Evolutionary conservation across 345 rosid genomes (phyloP).

Genomic region (Clarkia xantiana): DNA sequence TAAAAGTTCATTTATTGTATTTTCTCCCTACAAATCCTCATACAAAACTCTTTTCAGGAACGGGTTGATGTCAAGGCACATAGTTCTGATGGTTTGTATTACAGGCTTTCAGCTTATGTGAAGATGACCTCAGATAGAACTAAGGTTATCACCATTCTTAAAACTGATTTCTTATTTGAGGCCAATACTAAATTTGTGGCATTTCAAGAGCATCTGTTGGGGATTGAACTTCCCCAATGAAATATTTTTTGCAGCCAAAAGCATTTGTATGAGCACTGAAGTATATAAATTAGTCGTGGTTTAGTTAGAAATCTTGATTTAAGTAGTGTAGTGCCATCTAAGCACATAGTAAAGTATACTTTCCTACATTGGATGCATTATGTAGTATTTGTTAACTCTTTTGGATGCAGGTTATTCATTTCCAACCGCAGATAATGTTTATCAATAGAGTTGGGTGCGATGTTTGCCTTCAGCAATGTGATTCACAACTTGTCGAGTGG

Average conservation of each 20-base stretch:
- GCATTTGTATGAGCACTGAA: too few relatives aligned
- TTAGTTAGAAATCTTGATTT: too few relatives aligned
- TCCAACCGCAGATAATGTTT: constrained; percentile 80
- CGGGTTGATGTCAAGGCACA: constrained; percentile 79
- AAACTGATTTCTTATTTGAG: neutral
- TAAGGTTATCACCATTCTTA: constrained; percentile 37
- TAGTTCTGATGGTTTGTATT: constrained; percentile 66
- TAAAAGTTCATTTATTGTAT: constrained; percentile 6
- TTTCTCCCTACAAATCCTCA: constrained; percentile 1
- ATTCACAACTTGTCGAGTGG: constrained; percentile 61
- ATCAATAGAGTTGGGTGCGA: constrained; percentile 66
- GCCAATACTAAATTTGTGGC: neutral
- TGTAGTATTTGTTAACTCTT: neutral
- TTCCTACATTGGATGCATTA: neutral
- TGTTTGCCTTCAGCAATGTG: constrained; percentile 77
- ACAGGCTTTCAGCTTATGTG: constrained; percentile 71
- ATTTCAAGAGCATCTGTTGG: neutral
- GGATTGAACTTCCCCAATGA: too few relatives aligned
- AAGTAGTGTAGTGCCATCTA: too few relatives aligned
- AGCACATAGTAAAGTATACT: too few relatives aligned
- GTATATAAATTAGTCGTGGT: too few relatives aligned
- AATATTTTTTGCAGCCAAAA: too few relatives aligned
- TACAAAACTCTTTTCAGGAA: constrained; percentile 41
- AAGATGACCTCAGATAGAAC: constrained; percentile 91
- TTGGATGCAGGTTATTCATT: constrained; percentile 62